phyloP scores from a whole-genome alignment of 2,329 filamentous ascomycete genomes.

The Rhinocladiella mackenziei region DNA sequence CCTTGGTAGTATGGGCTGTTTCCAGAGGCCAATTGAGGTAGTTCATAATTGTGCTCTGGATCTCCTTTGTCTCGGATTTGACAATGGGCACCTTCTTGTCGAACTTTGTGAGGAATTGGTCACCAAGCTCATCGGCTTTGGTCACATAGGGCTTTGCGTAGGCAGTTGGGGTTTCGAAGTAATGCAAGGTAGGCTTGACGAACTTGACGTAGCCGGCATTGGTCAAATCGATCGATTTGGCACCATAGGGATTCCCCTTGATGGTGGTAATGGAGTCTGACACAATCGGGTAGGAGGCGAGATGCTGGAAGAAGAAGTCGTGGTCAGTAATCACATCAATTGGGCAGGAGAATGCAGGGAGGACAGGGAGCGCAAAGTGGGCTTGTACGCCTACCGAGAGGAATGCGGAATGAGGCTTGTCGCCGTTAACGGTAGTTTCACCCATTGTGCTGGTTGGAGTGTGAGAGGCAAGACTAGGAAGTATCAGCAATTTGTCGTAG shows the following conservation, averaged over 20 bases:
- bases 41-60: conserved; percentile 61
- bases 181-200: conserved; percentile 72
- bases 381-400: conserved; percentile 28
- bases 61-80: conserved; percentile 69
- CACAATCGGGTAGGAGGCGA: conserved; percentile 78
- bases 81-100: conserved; percentile 68
- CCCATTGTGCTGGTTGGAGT: conserved; percentile 36
- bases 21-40: conserved; percentile 60
- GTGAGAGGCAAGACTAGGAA: neutral
- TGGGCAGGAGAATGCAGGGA: neutral
- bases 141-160: conserved; percentile 81
- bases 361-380: conserved; percentile 1
- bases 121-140: conserved; percentile 73
- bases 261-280: conserved; percentile 72
- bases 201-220: conserved; percentile 71
- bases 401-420: conserved; percentile 41
- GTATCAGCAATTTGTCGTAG: neutral
- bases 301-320: conserved; percentile 56
- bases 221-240: conserved; percentile 73
- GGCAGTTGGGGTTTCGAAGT: conserved; percentile 72
- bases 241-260: conserved; percentile 76
- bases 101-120: conserved; percentile 65
- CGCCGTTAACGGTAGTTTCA: conserved; percentile 48
- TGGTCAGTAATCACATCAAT: conserved; percentile 6
- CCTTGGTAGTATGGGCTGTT: conserved; percentile 56